Percentiles rank a stretch among this genome's conserved stretches.
phyloP scores from a whole-genome alignment of 208 protist genomes.

The Crithidia brevicula region DNA sequence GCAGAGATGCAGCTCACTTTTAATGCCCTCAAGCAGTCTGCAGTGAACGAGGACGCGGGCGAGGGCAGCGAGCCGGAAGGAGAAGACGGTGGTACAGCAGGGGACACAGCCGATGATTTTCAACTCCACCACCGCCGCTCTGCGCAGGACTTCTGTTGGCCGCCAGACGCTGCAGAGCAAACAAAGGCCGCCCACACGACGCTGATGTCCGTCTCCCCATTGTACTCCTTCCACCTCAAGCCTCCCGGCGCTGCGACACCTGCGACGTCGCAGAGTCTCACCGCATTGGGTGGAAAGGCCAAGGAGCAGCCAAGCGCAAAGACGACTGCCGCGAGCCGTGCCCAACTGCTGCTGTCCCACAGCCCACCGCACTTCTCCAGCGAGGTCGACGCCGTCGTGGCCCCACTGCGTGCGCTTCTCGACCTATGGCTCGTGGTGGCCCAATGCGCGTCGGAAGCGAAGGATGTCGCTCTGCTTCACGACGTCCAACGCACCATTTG shows the following conservation, averaged over 20 bases:
- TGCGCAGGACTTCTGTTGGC: neutral
- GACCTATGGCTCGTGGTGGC: conserved; percentile 47
- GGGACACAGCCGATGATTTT: too few species aligned
- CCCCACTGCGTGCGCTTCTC: conserved; percentile 40
- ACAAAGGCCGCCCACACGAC: conserved; percentile 18
- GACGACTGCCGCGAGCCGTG: conserved; percentile 3
- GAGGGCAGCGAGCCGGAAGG: neutral
- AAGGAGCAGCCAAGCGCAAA: neutral
- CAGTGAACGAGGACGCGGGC: neutral
- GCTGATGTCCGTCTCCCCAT: conserved; percentile 41
- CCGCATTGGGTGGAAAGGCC: neutral
- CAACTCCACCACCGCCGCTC: too few species aligned
- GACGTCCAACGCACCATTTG: conserved; percentile 53
- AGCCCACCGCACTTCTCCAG: conserved; percentile 10
- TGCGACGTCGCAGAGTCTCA: neutral
- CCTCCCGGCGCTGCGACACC: neutral
- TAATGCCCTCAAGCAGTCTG: conserved; percentile 1
- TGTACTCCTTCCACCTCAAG: conserved; percentile 29
- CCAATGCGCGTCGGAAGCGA: conserved; percentile 56
- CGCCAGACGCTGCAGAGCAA: conserved; percentile 26
- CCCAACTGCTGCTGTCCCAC: conserved; percentile 6
- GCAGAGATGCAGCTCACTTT: conserved; percentile 43
- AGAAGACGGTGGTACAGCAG: neutral
- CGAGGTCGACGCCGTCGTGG: conserved; percentile 26
- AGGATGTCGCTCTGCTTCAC: conserved; percentile 53